Evolutionary conservation across 345 rosid genomes (phyloP).

Genomic region (Eutrema yunnanense): DNA sequence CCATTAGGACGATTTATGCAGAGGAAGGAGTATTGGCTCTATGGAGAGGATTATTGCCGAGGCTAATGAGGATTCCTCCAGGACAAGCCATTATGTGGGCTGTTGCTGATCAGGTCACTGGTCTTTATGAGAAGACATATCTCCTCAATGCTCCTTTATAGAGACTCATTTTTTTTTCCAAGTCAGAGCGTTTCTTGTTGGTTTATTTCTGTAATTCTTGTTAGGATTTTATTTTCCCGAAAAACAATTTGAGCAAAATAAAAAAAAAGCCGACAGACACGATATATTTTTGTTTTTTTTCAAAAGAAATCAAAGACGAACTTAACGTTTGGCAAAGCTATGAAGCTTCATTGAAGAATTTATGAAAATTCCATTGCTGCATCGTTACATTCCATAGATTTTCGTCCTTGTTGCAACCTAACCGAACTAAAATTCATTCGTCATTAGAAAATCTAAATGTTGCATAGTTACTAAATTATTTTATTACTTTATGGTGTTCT

Average conservation of each 20-base stretch:
- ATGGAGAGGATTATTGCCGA: slow-evolving; percentile 93
- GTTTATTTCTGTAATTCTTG: not conserved
- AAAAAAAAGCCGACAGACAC: not conserved
- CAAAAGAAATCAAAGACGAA: no score
- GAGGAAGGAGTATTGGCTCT: slow-evolving; percentile 78
- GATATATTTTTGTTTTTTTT: no score
- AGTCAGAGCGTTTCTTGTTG: not conserved
- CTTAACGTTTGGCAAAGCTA: no score
- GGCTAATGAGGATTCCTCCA: slow-evolving; percentile 96
- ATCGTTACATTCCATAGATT: no score
- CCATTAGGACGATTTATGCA: slow-evolving; percentile 67
- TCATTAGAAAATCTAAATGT: no score
- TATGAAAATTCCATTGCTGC: no score
- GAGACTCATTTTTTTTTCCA: not conserved
- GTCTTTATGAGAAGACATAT: slow-evolving; percentile 69
- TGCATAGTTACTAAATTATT: no score
- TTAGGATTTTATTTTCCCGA: not conserved
- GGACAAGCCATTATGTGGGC: slow-evolving; percentile 99
- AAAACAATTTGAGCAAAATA: not conserved
- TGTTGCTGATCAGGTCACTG: slow-evolving; percentile 91
- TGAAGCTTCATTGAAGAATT: no score
- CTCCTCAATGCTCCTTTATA: slow-evolving; percentile 39
- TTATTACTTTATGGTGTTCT: no score
- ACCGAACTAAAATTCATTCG: no score
- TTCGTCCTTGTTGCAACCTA: no score